Base-by-base conservation (phyloP, 768 basidiomycete genomes). In the Russula sp. region DNA sequence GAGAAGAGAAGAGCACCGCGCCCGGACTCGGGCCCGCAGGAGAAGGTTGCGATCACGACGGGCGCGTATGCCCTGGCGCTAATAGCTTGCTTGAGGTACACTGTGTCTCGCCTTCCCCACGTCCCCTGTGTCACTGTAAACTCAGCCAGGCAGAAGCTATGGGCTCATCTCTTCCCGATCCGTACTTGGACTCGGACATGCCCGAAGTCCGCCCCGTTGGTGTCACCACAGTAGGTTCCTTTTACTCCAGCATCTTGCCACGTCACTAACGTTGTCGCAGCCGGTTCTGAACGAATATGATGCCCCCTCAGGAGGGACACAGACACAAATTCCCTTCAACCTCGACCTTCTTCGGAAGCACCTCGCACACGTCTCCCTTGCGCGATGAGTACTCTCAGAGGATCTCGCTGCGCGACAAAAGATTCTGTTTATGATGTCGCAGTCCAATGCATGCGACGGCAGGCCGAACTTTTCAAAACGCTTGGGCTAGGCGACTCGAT, bases 391-490 rank as follows among this genome's bases (percentile, higher is more conserved):
- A 6, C 78, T 89, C 49, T 78, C 84, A 0, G 82, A 85, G 60
- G 88, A 93, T 67, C 72, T 85, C n/a, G 75, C 81, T 16, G 77
- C 84, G 0, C 88, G 93, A 1, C 93, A 95, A 72, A 85, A 73
- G 83, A 87, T 49, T 90, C 91, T 2, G 91, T 89, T 4, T 92
- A 91, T 72, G 90, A 93, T 31, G 85, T 91, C 40, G 92, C 93
- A 0, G 78, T 84, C 2, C 82, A 85, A 68, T 84, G 89, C 10
- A 77, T 90, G 63, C 79, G 82, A 70, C 82, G 85, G 59, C 83
- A 91, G 69, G 75, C 80, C 8, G 79, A 86, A 61, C 55, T 79
- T 1, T 80, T 92, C 56, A 78, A 82, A 6, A 76, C 80, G 34
- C 77, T 88, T 18, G 86, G 87, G 13, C 67, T 91, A 27, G 79